Evolutionary conservation across 106 monocot genomes (phyloP).

Genomic region (Dioscorea dumetorum): DNA sequence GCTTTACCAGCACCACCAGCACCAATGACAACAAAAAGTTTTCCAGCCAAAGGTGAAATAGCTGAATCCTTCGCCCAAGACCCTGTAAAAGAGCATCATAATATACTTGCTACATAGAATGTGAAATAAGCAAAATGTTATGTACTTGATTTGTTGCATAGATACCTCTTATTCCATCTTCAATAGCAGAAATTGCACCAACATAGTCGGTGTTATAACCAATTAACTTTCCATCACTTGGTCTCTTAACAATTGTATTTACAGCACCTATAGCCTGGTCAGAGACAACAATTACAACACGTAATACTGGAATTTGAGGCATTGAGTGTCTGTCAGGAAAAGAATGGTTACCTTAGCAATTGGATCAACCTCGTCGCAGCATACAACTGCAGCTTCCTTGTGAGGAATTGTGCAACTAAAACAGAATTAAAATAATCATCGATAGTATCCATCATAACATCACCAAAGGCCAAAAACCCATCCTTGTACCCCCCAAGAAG

Average conservation of each 20-base stretch:
- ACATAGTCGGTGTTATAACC: constrained; percentile 96
- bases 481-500: no score
- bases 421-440: no score
- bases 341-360: constrained; percentile 62
- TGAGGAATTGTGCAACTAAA: constrained; percentile 77
- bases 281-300: not conserved
- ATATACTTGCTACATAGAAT: not conserved
- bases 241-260: constrained; percentile 72
- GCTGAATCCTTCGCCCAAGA: constrained; percentile 27
- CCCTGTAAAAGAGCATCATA: constrained; percentile 24
- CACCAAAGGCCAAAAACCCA: no score
- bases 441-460: no score
- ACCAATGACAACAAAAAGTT: constrained; percentile 83
- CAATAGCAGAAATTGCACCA: constrained; percentile 98
- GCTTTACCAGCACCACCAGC: constrained; percentile 99
- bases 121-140: not conserved
- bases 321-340: not conserved
- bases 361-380: constrained; percentile 87
- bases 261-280: constrained; percentile 92
- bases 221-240: constrained; percentile 74
- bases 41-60: constrained; percentile 76
- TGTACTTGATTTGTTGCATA: no score
- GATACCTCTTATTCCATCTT: constrained; percentile 81
- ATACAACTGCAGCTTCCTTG: constrained; percentile 70
- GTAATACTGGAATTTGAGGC: not conserved